Conservation (phyloP, 345 rosid genomes). For the Sonneratia caseolaris region DNA sequence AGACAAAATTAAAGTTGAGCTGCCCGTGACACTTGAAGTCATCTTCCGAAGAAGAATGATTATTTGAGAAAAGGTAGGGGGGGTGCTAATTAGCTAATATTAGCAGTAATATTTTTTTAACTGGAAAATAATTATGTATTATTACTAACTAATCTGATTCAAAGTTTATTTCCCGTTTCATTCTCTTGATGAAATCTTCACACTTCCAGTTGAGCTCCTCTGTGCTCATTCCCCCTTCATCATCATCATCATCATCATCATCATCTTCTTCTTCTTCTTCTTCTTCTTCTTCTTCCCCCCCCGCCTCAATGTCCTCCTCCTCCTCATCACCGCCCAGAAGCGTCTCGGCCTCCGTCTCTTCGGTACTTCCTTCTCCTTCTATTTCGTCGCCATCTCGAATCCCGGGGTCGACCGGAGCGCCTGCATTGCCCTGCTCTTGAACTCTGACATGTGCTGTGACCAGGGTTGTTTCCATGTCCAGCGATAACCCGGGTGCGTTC, state of each 20-base stretch:
- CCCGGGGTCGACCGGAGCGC: not conserved
- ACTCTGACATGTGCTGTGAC: not conserved
- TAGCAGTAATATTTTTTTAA: not conserved
- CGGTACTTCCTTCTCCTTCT: not conserved
- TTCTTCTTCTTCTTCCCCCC: not conserved
- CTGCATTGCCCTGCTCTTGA: constrained; percentile 2
- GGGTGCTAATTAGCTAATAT: not conserved
- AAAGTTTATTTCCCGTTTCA: constrained; percentile 30
- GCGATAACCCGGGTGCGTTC: not conserved
- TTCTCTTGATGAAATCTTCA: constrained; percentile 56
- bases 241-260: constrained; percentile 14
- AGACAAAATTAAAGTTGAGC: not conserved
- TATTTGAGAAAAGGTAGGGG: not conserved
- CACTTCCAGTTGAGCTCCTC: constrained; percentile 67
- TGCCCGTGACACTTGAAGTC: not conserved
- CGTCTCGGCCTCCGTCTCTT: not conserved
- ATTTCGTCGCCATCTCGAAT: constrained; percentile 4
- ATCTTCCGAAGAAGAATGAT: not conserved
- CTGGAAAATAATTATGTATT: not conserved
- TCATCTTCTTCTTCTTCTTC: constrained; percentile 4
- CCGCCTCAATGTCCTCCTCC: not conserved
- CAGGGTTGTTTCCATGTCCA: not conserved
- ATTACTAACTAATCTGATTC: not conserved
- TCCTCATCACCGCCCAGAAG: not conserved
- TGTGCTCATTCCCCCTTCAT: constrained; percentile 20